Evolutionary conservation across 208 protist genomes (phyloP), one percentile per base, ranked within the genome.

Genomic region (Trypanosoma melophagium): DNA sequence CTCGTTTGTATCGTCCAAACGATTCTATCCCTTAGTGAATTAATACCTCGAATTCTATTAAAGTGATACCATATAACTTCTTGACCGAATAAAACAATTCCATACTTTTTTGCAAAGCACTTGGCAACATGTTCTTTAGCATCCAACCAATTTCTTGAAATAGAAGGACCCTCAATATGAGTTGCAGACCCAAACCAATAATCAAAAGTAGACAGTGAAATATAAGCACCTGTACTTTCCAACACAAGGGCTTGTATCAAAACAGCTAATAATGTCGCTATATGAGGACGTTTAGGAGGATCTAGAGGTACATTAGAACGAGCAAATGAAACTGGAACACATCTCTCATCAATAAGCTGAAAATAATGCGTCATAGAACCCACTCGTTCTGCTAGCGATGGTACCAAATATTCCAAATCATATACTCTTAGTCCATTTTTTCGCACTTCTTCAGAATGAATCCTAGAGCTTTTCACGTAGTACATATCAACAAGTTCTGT

Each of bases 111-210:
- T 38, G 67, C 67, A 72, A 75, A 22, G 38, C 62, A 66, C 14
- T 55, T 59, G 9, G 69, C 69, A 45, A 75, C 31, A 65, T 75
- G 47, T 19, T 58, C 19, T 45, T 65, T 69, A 2, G 69, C 56
- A 56, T 69, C 56, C 56, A 75, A 52, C 69, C 60, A 75, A 47
- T 16, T 51, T n/a, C 38, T 47, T 60, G 69, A 68, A 40, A 75
- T 69, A 45, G 54, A 40, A 25, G 4, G 40, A 35, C 53, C 53
- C 1, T 63, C 56, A 28, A 25, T 21, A 59, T 21, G 19, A 54
- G 2, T 54, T 21, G 58, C 56, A 35, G 4, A 22, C 13, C 16
- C 49, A 63, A 75, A 75, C 69, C 69, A 75, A 44, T 17, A 14
- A 53, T 75, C 69, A 59, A 75, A 75, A 38, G 25, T 31, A 60